Conservation (phyloP, 257 asterid genomes). For the Fraxinus quadrangulata region DNA sequence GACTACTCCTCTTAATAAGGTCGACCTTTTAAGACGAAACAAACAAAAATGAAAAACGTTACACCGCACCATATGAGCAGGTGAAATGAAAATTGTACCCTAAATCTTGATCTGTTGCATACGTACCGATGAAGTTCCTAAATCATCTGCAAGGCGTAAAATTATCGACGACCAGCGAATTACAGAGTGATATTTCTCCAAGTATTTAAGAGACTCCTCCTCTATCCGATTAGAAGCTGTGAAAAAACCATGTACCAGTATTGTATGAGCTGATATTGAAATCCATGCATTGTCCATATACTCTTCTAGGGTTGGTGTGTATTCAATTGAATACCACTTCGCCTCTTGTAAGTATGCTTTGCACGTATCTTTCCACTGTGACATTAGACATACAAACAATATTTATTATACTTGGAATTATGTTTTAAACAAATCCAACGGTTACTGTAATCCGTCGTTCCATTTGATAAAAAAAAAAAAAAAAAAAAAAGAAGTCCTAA, state of each 20-base stretch:
- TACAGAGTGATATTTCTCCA: constrained; percentile 30
- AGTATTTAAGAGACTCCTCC: constrained; percentile 22
- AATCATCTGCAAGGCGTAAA: constrained; percentile 47
- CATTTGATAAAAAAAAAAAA: no score
- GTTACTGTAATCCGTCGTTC: no score
- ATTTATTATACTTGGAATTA: neutral
- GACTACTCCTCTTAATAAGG: no score
- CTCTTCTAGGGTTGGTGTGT: constrained; percentile 42
- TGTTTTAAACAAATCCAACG: no score
- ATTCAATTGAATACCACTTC: constrained; percentile 36
- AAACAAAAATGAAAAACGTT: no score
- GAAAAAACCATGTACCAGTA: constrained; percentile 42
- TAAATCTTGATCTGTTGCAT: no score
- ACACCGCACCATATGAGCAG: no score
- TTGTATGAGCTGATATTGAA: constrained; percentile 38
- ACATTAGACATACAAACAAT: no score
- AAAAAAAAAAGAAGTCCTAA: no score
- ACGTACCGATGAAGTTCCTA: constrained; percentile 49
- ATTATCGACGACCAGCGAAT: constrained; percentile 35
- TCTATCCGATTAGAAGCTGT: constrained; percentile 35
- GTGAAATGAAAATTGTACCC: no score
- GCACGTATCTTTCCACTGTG: constrained; percentile 40
- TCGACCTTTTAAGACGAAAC: no score
- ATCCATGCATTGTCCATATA: constrained; percentile 44
- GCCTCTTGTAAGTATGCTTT: constrained; percentile 36